phyloP scores from a whole-genome alignment of 192 early-diverging fungal genomes.

The Thamnidium elegans region DNA sequence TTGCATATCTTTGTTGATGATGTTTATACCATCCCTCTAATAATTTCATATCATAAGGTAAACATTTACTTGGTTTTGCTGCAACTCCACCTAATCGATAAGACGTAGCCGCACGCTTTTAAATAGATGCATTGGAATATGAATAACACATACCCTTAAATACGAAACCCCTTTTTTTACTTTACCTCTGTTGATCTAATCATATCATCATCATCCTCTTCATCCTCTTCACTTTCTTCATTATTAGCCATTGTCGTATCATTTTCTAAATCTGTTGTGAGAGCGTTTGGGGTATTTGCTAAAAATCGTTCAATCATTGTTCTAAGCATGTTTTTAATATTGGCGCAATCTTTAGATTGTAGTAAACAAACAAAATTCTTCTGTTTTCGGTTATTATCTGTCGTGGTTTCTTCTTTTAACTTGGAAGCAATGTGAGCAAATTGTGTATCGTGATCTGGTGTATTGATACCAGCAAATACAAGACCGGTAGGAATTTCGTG shows the following conservation, averaged over 20 bases:
- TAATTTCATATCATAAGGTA: slow-evolving; percentile 64
- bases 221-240: slow-evolving; percentile 26
- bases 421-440: slow-evolving; percentile 62
- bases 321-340: slow-evolving; percentile 58
- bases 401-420: slow-evolving; percentile 19
- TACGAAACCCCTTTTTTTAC: not conserved
- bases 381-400: not conserved
- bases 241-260: slow-evolving; percentile 21
- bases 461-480: slow-evolving; percentile 74
- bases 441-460: slow-evolving; percentile 69
- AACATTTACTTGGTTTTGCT: slow-evolving; percentile 30
- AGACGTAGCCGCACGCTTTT: slow-evolving; percentile 4
- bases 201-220: slow-evolving; percentile 23
- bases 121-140: not conserved
- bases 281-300: slow-evolving; percentile 12
- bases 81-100: slow-evolving; percentile 3
- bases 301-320: slow-evolving; percentile 71
- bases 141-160: too few species aligned
- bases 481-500: slow-evolving; percentile 72
- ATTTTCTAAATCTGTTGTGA: slow-evolving; percentile 14
- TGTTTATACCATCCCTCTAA: slow-evolving; percentile 64
- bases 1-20: not conserved
- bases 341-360: slow-evolving; percentile 66
- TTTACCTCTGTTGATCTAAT: slow-evolving; percentile 2
- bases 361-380: slow-evolving; percentile 59